Base-by-base conservation (phyloP, 2,329 filamentous ascomycete genomes). In the Aspergillus texensis region DNA sequence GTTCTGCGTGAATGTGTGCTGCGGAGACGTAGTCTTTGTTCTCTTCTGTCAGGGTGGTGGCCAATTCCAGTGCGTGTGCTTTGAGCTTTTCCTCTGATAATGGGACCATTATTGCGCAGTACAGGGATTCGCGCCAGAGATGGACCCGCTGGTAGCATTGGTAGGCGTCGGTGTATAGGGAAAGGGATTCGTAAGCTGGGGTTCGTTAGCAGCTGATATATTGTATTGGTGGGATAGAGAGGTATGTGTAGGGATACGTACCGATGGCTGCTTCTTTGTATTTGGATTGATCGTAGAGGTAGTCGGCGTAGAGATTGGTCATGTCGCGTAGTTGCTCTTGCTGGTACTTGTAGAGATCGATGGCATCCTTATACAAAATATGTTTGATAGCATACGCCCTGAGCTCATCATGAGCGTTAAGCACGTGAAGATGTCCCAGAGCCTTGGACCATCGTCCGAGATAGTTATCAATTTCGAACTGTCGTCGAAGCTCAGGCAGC, bases 81-180 rank as follows among this genome's bases (percentile, higher is more conserved):
- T 77, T 73, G 39, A 96, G 82, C 16, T 91, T 86, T 0, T 84
- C 81, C 0, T 83, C 71, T 0, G 88, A 83, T 4, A 93, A 77
- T 0, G 89, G 85, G 0, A 90, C 87, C 62, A 91, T 86, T 61
- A 88, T 87, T 6, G 94, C 94, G 54, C 88, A 88, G 70, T 91
- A 92, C 56, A 99, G 87, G 28, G 92, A 92, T 77, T 99, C 94
- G 58, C 92, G 92, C 95, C 95, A 99, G 79, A 91, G 86, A 45
- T 93, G 91, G 1, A 92, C 92, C 1, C 91, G 87, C 65, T 92
- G 89, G 79, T 97, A 99, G 74, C 91, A 92, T 71, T 89, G 86
- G 65, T 91, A 93, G 11, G 95, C 94, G 45, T 90, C 85, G 24
- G 81, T 75, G 72, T 91, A 92, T 74, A 94, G 88, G 14, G 83